Percentiles rank a stretch among this genome's conserved stretches.
Conservation (phyloP, 2,329 filamentous ascomycete genomes). For the Talaromyces sp. region DNA sequence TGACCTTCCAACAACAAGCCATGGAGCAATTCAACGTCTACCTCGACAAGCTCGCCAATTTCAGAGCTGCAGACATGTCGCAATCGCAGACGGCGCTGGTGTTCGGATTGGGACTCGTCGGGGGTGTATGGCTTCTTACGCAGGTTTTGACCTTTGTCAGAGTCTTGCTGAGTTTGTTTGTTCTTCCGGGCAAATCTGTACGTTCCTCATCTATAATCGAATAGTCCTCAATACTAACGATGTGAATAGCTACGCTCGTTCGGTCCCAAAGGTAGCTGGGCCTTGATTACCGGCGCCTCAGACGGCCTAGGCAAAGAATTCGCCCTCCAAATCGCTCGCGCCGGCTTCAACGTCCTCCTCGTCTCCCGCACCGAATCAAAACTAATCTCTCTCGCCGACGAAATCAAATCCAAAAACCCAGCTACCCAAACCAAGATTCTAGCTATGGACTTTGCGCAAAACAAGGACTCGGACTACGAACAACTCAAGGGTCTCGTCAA, state of each 20-base stretch:
- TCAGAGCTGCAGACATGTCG: slow-evolving; percentile 35
- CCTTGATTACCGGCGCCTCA: slow-evolving; percentile 88
- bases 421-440: slow-evolving; percentile 71
- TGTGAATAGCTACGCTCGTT: slow-evolving; percentile 89
- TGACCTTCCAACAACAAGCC: neutral
- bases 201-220: too few species aligned
- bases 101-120: slow-evolving; percentile 45
- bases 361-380: slow-evolving; percentile 95
- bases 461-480: slow-evolving; percentile 77
- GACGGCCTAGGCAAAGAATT: slow-evolving; percentile 98
- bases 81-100: slow-evolving; percentile 40
- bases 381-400: slow-evolving; percentile 71
- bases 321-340: slow-evolving; percentile 80
- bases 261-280: slow-evolving; percentile 89
- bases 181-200: slow-evolving; percentile 58
- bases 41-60: slow-evolving; percentile 34
- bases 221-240: too few species aligned
- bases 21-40: slow-evolving; percentile 39
- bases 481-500: slow-evolving; percentile 66
- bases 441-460: slow-evolving; percentile 86
- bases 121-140: slow-evolving; percentile 58
- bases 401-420: slow-evolving; percentile 69
- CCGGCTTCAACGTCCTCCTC: slow-evolving; percentile 92
- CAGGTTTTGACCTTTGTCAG: slow-evolving; percentile 60
- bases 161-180: slow-evolving; percentile 66